These are phyloP conservation scores for Peronospora belbahrii DNA, from an alignment of 352 stramenopile species.

Conservation along the genomic window DNA sequence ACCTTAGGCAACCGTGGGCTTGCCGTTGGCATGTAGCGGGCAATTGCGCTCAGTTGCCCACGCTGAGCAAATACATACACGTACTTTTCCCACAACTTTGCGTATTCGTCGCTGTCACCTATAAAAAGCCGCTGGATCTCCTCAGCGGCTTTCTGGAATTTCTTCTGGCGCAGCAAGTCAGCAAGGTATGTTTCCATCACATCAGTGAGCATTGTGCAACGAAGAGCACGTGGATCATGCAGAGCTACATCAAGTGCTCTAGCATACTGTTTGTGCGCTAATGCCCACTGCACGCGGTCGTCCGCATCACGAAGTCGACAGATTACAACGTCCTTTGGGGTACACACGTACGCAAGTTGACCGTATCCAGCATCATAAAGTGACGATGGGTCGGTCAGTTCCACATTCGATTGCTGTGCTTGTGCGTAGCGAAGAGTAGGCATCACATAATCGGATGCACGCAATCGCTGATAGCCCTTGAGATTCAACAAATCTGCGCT, in stretches of 20 bases:
- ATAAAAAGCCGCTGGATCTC: constrained; percentile 69
- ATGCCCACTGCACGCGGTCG: constrained; percentile 64
- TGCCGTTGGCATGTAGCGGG: constrained; percentile 60
- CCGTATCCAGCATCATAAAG: constrained; percentile 70
- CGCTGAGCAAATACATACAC: constrained; percentile 81
- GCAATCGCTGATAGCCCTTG: constrained; percentile 62
- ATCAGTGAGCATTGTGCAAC: constrained; percentile 47
- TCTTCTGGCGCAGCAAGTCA: constrained; percentile 66
- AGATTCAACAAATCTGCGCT: constrained; percentile 72
- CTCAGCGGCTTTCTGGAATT: constrained; percentile 61
- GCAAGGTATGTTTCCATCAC: constrained; percentile 69
- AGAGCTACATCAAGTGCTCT: constrained; percentile 58
- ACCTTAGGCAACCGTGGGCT: constrained; percentile 56
- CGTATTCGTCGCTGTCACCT: constrained; percentile 43
- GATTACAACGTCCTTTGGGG: constrained; percentile 80
- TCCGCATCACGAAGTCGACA: constrained; percentile 72
- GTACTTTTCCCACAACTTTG: constrained; percentile 79
- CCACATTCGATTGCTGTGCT: constrained; percentile 14
- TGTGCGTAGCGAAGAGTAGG: constrained; percentile 52
- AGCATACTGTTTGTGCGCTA: constrained; percentile 53
- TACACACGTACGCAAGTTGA: constrained; percentile 69
- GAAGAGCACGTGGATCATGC: constrained; percentile 45
- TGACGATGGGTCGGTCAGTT: constrained; percentile 22
- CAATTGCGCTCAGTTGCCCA: constrained; percentile 62
- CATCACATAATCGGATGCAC: constrained; percentile 79